Conservation (phyloP, 83 land plant genomes). For the Picea mariana region DNA sequence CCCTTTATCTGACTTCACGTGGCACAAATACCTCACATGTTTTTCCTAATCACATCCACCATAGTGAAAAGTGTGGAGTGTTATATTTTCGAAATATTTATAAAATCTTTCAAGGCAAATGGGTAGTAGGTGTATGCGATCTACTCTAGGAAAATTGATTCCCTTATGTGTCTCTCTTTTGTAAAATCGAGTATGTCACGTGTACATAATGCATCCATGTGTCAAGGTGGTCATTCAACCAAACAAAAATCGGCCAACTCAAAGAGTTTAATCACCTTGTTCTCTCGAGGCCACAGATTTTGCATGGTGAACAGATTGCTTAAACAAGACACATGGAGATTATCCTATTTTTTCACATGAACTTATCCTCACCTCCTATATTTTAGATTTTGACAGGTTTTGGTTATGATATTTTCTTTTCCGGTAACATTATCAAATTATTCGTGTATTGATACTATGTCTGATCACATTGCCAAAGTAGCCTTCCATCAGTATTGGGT, state of each 20-base stretch:
- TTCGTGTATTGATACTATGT: too few relatives aligned
- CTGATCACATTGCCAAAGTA: too few relatives aligned
- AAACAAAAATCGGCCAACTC: neutral
- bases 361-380: too few relatives aligned
- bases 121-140: neutral
- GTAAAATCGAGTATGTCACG: neutral
- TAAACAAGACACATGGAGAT: neutral
- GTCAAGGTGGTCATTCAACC: neutral
- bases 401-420: too few relatives aligned
- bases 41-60: constrained; percentile 20
- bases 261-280: neutral
- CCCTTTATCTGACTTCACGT: constrained; percentile 31
- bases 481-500: too few relatives aligned
- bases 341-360: neutral
- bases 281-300: too few relatives aligned
- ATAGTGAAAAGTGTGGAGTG: neutral
- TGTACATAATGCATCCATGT: neutral
- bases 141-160: neutral
- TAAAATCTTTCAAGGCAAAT: neutral
- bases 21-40: constrained; percentile 14
- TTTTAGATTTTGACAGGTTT: too few relatives aligned
- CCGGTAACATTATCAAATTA: too few relatives aligned
- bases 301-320: neutral
- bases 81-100: too few relatives aligned
- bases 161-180: neutral